Conservation (phyloP, 768 basidiomycete genomes). For the Suillus cothurnatus region DNA sequence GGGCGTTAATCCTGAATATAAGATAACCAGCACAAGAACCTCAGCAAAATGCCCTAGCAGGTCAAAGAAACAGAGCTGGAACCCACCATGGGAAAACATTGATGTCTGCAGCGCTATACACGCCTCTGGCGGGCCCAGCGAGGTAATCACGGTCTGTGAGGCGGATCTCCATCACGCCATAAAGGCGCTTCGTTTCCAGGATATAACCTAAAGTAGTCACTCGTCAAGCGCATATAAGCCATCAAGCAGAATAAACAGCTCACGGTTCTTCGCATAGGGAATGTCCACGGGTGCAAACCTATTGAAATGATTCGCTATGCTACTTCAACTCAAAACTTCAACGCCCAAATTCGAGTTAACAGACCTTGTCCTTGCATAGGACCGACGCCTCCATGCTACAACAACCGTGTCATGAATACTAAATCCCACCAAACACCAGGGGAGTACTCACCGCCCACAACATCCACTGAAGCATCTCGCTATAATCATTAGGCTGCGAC, state of each 20-base stretch:
- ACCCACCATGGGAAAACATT: slow-evolving; percentile 29
- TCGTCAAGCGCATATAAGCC: background rate
- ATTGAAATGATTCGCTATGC: slow-evolving; percentile 40
- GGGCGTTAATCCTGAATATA: slow-evolving; percentile 36
- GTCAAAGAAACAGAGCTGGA: slow-evolving; percentile 8
- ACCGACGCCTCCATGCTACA: slow-evolving; percentile 34
- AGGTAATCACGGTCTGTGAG: slow-evolving; percentile 48
- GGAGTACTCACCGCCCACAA: slow-evolving; percentile 38
- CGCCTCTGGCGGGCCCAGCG: slow-evolving; percentile 37
- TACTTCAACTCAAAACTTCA: background rate
- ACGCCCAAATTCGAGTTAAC: background rate
- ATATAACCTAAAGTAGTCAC: slow-evolving; percentile 35
- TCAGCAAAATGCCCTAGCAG: background rate
- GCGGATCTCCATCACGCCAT: slow-evolving; percentile 49
- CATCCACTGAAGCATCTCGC: slow-evolving; percentile 49
- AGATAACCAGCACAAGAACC: background rate
- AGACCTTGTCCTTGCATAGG: slow-evolving; percentile 40
- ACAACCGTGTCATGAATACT: background rate
- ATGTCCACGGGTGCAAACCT: slow-evolving; percentile 34
- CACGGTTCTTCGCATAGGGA: slow-evolving; percentile 40
- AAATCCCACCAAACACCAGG: background rate
- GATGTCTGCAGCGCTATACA: slow-evolving; percentile 44
- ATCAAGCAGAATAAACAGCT: background rate
- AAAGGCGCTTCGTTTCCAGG: slow-evolving; percentile 50
- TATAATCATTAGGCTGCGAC: slow-evolving; percentile 32